A percentile compares a stretch with the other conserved stretches of the same genome.
phyloP scores from a whole-genome alignment of 108 stramenopile genomes.

The Cylindrotheca fusiformis region DNA sequence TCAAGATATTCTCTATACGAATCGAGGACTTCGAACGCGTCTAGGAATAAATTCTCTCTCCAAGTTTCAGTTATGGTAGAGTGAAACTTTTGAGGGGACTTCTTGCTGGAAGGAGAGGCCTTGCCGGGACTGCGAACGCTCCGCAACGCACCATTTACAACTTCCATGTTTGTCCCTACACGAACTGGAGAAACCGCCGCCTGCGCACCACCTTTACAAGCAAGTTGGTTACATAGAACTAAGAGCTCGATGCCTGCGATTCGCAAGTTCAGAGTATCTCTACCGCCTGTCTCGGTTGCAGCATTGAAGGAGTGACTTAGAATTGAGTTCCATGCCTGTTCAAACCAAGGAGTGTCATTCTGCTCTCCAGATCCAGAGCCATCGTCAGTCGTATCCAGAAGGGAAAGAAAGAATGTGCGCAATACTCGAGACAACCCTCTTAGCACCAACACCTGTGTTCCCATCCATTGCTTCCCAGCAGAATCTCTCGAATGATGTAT shows the following conservation, averaged over 20 bases:
- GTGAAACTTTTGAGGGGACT: not conserved
- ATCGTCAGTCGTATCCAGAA: conserved; percentile 45
- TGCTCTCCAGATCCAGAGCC: conserved; percentile 3
- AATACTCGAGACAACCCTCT: conserved; percentile 79
- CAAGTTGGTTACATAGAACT: conserved; percentile 62
- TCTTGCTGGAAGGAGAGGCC: not conserved
- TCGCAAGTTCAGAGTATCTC: conserved; percentile 77
- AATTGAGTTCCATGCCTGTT: conserved; percentile 70
- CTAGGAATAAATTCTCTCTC: conserved; percentile 58
- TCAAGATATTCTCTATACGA: conserved; percentile 54
- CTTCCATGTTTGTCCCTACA: conserved; percentile 88
- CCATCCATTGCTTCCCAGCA: conserved; percentile 78
- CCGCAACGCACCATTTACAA: conserved; percentile 81
- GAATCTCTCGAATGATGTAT: conserved; percentile 86
- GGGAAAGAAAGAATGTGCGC: conserved; percentile 57
- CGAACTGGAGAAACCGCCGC: conserved; percentile 71
- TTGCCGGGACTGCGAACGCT: conserved; percentile 40
- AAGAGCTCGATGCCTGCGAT: conserved; percentile 71
- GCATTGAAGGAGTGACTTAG: conserved; percentile 54
- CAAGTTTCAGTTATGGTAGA: conserved; percentile 23
- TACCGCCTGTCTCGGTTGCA: conserved; percentile 45
- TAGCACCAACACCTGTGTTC: conserved; percentile 77
- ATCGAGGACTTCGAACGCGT: conserved; percentile 58
- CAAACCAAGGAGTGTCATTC: conserved; percentile 61
- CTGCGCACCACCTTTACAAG: conserved; percentile 64